These are phyloP conservation scores for Penicillium sp. DNA, from an alignment of 2,329 filamentous ascomycete genomes.

Conservation along the genomic window DNA sequence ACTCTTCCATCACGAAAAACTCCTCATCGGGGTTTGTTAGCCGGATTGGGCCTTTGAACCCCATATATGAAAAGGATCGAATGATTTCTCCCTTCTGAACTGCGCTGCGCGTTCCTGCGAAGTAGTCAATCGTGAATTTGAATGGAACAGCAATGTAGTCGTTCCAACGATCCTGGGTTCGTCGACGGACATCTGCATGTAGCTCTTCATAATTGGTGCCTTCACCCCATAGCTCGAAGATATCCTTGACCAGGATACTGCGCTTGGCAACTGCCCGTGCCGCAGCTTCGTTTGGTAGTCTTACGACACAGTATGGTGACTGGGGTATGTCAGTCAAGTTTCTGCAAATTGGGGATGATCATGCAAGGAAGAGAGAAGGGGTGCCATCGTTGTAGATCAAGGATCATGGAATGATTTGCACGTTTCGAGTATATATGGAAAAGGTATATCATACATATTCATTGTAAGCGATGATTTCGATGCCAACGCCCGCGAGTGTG, in stretches of 20 bases:
- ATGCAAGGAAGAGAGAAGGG: background rate
- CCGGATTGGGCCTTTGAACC: constrained; percentile 72
- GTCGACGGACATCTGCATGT: constrained; percentile 62
- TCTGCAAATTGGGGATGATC: constrained; percentile 14
- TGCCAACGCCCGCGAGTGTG: constrained; percentile 61
- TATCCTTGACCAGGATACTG: constrained; percentile 76
- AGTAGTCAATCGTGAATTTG: constrained; percentile 82
- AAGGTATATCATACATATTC: constrained; percentile 60
- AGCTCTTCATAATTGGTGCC: constrained; percentile 67
- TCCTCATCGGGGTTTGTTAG: constrained; percentile 72
- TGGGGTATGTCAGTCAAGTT: constrained; percentile 39
- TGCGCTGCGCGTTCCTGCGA: constrained; percentile 67
- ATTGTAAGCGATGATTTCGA: constrained; percentile 74
- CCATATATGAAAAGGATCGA: constrained; percentile 75
- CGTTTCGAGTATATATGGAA: constrained; percentile 2
- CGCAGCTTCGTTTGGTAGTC: constrained; percentile 62
- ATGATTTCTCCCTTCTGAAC: constrained; percentile 71
- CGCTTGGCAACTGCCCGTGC: constrained; percentile 69
- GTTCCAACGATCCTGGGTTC: constrained; percentile 65
- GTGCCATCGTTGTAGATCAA: background rate
- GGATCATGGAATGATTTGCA: background rate
- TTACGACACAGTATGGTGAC: constrained; percentile 84
- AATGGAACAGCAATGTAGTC: constrained; percentile 68
- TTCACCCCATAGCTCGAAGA: constrained; percentile 86
- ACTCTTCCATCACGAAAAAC: constrained; percentile 83